Conservation (phyloP, 768 basidiomycete species). For the Phanerochaete carnosa region DNA sequence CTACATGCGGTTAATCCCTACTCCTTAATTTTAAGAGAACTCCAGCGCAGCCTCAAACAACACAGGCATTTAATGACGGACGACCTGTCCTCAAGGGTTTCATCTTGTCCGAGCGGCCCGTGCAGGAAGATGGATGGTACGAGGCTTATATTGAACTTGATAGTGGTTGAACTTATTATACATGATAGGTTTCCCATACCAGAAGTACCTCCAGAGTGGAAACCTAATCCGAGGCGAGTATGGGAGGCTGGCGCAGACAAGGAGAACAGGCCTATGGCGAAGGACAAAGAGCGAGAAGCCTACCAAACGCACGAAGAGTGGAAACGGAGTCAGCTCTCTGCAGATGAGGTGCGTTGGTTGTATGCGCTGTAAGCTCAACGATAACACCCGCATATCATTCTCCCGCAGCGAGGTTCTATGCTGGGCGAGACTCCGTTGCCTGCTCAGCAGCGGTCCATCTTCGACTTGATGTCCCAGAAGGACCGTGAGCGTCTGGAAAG, state of each 20-base stretch:
- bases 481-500: slow-evolving; percentile 81
- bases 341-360: slow-evolving; percentile 60
- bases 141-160: not conserved
- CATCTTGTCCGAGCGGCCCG: slow-evolving; percentile 59
- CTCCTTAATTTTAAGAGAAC: slow-evolving; percentile 14
- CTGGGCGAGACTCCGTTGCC: slow-evolving; percentile 80
- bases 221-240: slow-evolving; percentile 75
- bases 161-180: slow-evolving; percentile 4
- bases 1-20: not conserved
- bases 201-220: slow-evolving; percentile 81
- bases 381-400: not conserved
- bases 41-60: slow-evolving; percentile 10
- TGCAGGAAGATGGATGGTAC: slow-evolving; percentile 69
- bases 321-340: slow-evolving; percentile 55
- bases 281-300: slow-evolving; percentile 44
- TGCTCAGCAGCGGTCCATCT: slow-evolving; percentile 75
- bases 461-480: slow-evolving; percentile 92
- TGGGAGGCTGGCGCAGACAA: slow-evolving; percentile 52
- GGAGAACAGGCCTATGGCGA: slow-evolving; percentile 19
- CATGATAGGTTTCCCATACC: slow-evolving; percentile 74
- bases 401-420: slow-evolving; percentile 67
- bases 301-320: slow-evolving; percentile 43
- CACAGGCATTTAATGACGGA: slow-evolving; percentile 70
- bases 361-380: not conserved
- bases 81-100: slow-evolving; percentile 74